Percentiles rank a stretch among this genome's conserved stretches.
Conservation (phyloP, 345 rosid genomes). For the Eucalyptus marginata region DNA sequence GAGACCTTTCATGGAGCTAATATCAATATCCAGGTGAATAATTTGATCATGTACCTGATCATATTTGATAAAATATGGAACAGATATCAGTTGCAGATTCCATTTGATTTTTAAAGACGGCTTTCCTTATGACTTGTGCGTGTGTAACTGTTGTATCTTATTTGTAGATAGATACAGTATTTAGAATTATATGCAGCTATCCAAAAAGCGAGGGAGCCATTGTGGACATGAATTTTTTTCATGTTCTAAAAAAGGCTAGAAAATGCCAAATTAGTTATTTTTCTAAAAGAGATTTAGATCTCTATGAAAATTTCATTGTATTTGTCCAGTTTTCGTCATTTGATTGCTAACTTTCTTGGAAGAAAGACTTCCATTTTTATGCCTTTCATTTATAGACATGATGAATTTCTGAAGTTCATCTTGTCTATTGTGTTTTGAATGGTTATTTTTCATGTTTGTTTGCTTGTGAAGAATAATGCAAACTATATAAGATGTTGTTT, state of each 20-base stretch:
- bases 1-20: slow-evolving; percentile 90
- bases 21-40: slow-evolving; percentile 72
- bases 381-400: background rate
- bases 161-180: background rate
- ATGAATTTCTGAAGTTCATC: background rate
- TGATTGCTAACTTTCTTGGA: background rate
- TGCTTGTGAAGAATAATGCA: background rate
- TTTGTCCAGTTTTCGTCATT: background rate
- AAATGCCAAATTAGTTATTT: background rate
- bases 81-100: background rate
- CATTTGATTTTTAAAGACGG: background rate
- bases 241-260: background rate
- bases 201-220: background rate
- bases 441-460: background rate
- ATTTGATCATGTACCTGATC: background rate
- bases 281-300: background rate
- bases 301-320: background rate
- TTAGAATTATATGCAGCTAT: background rate
- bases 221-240: background rate
- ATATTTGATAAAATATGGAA: background rate
- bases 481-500: background rate
- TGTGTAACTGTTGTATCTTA: background rate
- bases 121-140: background rate
- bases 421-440: background rate
- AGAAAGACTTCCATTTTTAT: background rate